Conservation (phyloP, 805 yeast genomes). For the Metschnikowia lachancei region DNA sequence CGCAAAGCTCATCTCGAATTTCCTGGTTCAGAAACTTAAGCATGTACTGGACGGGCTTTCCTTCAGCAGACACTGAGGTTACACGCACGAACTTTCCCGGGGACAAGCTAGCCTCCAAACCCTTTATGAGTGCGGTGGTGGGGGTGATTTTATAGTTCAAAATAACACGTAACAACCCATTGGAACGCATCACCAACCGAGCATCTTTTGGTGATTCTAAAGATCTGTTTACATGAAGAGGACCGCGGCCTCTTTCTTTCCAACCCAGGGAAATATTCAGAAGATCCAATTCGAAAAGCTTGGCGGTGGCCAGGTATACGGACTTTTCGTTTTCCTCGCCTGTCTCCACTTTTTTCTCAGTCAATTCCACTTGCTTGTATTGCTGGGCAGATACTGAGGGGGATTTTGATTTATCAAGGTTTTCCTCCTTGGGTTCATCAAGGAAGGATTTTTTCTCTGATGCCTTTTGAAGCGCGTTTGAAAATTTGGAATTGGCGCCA, state of each 20-base stretch:
- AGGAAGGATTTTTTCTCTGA: constrained; percentile 56
- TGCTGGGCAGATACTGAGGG: constrained; percentile 33
- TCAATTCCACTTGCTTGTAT: constrained; percentile 59
- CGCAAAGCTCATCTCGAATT: constrained; percentile 56
- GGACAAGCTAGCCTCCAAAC: constrained; percentile 80
- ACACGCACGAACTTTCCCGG: constrained; percentile 82
- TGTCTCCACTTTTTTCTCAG: constrained; percentile 57
- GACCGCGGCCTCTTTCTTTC: constrained; percentile 94
- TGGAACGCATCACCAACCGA: constrained; percentile 87
- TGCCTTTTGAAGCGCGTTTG: constrained; percentile 55
- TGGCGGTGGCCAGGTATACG: constrained; percentile 66
- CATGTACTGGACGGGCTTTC: constrained; percentile 78
- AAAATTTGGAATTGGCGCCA: constrained; percentile 47
- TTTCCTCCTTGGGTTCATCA: constrained; percentile 36
- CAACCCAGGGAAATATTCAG: constrained; percentile 71
- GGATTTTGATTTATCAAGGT: constrained; percentile 15
- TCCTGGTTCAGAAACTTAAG: constrained; percentile 65
- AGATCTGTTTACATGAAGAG: constrained; percentile 70
- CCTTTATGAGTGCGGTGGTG: constrained; percentile 64
- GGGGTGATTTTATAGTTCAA: constrained; percentile 67
- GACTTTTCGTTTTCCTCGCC: constrained; percentile 89
- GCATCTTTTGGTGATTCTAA: constrained; percentile 40
- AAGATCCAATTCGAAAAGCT: constrained; percentile 72
- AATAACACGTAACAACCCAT: constrained; percentile 78
- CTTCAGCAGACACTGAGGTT: constrained; percentile 58